Evolutionary conservation across 2,329 filamentous ascomycete genomes (phyloP).

Genomic region (Arthrobotrys megalospora): DNA sequence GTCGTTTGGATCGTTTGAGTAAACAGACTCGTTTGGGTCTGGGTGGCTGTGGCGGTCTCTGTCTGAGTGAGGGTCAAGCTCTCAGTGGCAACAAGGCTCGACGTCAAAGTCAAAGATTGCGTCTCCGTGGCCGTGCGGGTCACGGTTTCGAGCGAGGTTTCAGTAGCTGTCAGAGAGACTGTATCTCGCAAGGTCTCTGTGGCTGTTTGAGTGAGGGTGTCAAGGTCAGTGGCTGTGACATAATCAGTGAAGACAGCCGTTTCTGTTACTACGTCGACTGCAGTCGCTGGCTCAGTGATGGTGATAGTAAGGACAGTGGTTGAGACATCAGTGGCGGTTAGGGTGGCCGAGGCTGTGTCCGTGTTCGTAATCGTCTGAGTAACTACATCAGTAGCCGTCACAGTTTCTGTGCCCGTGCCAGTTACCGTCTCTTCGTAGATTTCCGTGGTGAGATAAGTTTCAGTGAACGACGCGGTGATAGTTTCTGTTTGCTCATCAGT

Average conservation of each 20-base stretch:
- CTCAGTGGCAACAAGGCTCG: constrained; percentile 12
- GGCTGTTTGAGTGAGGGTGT: constrained; percentile 9
- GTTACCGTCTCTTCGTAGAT: not conserved
- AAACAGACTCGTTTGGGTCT: constrained; percentile 16
- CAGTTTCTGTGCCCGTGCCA: constrained; percentile 7
- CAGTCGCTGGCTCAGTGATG: constrained; percentile 18
- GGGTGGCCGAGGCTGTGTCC: constrained; percentile 16
- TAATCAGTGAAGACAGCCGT: constrained; percentile 3
- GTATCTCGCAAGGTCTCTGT: constrained; percentile 1
- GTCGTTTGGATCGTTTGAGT: constrained; percentile 10
- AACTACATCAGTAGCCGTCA: not conserved
- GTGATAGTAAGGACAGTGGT: constrained; percentile 12
- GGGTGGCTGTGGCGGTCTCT: constrained; percentile 11
- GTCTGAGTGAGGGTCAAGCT: constrained; percentile 26
- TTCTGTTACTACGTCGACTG: constrained; percentile 20
- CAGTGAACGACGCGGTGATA: constrained; percentile 1
- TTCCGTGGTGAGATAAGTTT: constrained; percentile 34
- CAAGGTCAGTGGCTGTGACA: constrained; percentile 7
- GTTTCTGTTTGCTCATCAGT: constrained; percentile 12
- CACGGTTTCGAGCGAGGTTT: constrained; percentile 11
- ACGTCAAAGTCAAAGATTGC: constrained; percentile 3
- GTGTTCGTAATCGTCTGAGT: constrained; percentile 29
- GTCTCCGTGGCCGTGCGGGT: constrained; percentile 24
- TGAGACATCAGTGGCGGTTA: constrained; percentile 21
- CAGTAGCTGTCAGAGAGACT: constrained; percentile 19